Base-by-base conservation (phyloP, 306 rosid genomes). In the Medicago lupulina region DNA sequence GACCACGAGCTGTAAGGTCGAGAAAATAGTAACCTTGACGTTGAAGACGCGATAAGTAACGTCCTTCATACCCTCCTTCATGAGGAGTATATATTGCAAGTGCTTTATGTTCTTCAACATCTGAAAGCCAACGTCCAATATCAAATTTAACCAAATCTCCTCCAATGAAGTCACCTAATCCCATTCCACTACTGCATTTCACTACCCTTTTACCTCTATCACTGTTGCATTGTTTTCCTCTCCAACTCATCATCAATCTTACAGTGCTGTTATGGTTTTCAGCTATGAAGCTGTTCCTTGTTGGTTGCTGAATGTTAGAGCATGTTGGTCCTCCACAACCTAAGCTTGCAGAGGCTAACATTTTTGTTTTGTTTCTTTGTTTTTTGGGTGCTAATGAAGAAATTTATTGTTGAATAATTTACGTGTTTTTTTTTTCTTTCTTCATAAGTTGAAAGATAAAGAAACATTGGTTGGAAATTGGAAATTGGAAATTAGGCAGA, bases 31-130 rank as follows among this genome's bases (percentile, higher is more conserved):
- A 94, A 2, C 98, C 98, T 36, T 92, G 93, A 55, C 88, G 86
- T 12, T 55, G 80, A 10, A 94, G 88, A 14, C 97, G 90, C 0
- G 79, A 88, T 5, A 90, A 81, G 74, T 94, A 91, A 81, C 98
- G 91, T 1, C 98, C 98, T 83, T 95, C 97, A 38, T 92, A 95
- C 18, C 98, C 98, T 34, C 97, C 97, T 31, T 95, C 98, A 5
- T 92, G 98, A 3, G 98, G 98, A n/a, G 96, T 8, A 83, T 92
- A 95, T 9, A 95, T 86, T 1, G 98, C 97, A 9, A 95, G 78
- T 54, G 98, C 92, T 83, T 92, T 92, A 80, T 95, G 98, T 59
- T 95, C 97, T 78, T 95, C 98, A 55, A 95, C 97, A 59, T 92
- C 98, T 0, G 92, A 77, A 17, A 95, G 93, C 98, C 98, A 92